phyloP scores from a whole-genome alignment of 768 basidiomycete species.

The Termitomyces sp. region DNA sequence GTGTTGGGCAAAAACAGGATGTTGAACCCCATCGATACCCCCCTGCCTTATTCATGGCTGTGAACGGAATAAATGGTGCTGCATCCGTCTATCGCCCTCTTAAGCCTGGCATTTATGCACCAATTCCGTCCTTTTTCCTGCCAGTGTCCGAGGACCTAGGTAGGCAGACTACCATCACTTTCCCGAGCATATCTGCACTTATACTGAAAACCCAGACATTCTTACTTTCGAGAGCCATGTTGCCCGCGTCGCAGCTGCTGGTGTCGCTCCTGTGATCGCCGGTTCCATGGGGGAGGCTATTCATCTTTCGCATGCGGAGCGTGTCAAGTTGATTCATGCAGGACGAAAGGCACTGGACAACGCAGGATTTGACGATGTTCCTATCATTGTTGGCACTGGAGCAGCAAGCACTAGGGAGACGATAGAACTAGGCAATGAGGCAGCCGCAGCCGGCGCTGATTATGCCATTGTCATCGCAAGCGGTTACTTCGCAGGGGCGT shows the following conservation, averaged over 20 bases:
- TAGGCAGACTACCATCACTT: conserved; percentile 29
- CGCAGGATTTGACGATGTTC: conserved; percentile 52
- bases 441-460: conserved; percentile 84
- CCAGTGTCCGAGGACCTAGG: conserved; percentile 78
- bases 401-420: conserved; percentile 83
- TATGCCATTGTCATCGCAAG: conserved; percentile 81
- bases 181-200: not conserved
- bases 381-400: conserved; percentile 82
- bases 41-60: conserved; percentile 32
- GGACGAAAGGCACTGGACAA: conserved; percentile 71
- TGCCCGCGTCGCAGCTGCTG: conserved; percentile 56
- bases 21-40: conserved; percentile 13
- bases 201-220: conserved; percentile 53
- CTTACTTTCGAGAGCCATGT: conserved; percentile 67
- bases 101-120: conserved; percentile 76
- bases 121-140: conserved; percentile 84
- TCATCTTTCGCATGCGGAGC: conserved; percentile 67
- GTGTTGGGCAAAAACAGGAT: conserved; percentile 13
- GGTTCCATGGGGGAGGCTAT: conserved; percentile 88
- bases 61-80: conserved; percentile 30
- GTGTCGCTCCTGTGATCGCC: conserved; percentile 67
- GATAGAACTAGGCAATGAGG: conserved; percentile 67
- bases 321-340: conserved; percentile 56
- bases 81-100: conserved; percentile 49
- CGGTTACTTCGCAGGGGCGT: conserved; percentile 82